Conservation (phyloP, 306 rosid species). For the Purshia tridentata region DNA sequence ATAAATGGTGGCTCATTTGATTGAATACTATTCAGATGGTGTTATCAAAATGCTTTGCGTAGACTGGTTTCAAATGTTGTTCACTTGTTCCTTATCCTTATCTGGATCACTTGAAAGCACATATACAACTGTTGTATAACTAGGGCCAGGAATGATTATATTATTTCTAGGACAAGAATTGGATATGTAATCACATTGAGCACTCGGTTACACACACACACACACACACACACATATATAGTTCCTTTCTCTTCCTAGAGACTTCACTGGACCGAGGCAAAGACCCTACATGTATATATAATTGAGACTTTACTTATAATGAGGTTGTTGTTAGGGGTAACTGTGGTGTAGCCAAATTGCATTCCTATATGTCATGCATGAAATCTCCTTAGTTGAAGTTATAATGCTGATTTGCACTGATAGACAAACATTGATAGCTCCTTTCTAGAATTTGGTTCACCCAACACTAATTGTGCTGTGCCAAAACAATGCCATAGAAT, state of each 20-base stretch:
- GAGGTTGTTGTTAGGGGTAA: not conserved
- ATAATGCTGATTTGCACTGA: not conserved
- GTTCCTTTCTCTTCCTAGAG: not conserved
- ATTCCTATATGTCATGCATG: not conserved
- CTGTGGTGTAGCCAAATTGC: not conserved
- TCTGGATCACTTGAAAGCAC: not conserved
- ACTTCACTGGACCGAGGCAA: not conserved
- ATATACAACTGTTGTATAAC: not conserved
- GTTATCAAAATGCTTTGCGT: no score
- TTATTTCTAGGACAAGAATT: no score
- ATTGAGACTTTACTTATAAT: not conserved
- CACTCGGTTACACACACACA: no score
- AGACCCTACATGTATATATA: not conserved
- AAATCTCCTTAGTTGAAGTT: not conserved
- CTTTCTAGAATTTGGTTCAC: not conserved
- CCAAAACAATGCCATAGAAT: not conserved
- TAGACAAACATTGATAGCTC: no score
- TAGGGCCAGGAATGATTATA: no score
- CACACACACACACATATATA: no score
- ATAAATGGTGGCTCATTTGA: no score
- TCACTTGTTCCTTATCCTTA: not conserved
- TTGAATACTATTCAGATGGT: no score
- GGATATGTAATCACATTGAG: no score
- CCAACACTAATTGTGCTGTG: not conserved
- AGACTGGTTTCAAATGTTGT: conserved; percentile 1